Percentiles rank a stretch among this genome's conserved stretches.
Conservation (phyloP, 202 grass and related monocot species). For the Musa balbisiana region DNA sequence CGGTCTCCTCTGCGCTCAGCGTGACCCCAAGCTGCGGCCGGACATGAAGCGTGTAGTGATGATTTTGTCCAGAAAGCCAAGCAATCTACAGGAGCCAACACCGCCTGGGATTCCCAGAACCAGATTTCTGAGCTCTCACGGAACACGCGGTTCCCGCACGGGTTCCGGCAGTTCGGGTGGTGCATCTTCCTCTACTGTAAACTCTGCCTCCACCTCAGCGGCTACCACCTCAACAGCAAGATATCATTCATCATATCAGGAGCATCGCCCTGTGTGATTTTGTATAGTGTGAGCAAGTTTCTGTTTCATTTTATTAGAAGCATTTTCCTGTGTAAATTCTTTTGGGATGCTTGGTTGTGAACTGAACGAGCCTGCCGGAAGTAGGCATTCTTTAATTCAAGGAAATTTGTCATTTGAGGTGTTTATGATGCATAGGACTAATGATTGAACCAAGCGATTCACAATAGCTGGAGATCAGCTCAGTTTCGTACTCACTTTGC, state of each 20-base stretch:
- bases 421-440: no score
- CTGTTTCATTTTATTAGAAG: not conserved
- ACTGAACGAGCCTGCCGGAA: no score
- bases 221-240: slow-evolving; percentile 21
- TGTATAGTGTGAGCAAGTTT: not conserved
- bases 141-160: slow-evolving; percentile 33
- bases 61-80: slow-evolving; percentile 64
- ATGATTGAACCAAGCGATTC: no score
- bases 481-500: no score
- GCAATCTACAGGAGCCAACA: slow-evolving; percentile 60
- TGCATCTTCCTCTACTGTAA: slow-evolving; percentile 34
- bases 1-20: slow-evolving; percentile 73
- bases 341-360: not conserved
- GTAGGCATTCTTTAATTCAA: no score
- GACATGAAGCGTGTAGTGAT: slow-evolving; percentile 85
- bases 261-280: not conserved
- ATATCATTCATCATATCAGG: not conserved
- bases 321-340: not conserved
- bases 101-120: slow-evolving; percentile 46
- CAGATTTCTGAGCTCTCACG: slow-evolving; percentile 40
- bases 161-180: slow-evolving; percentile 37
- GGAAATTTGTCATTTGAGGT: no score
- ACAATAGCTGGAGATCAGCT: no score
- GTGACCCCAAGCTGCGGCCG: slow-evolving; percentile 54
- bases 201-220: slow-evolving; percentile 29